phyloP scores from a whole-genome alignment of 1,284 basidiomycete genomes.

The Pseudozyma pruni region DNA sequence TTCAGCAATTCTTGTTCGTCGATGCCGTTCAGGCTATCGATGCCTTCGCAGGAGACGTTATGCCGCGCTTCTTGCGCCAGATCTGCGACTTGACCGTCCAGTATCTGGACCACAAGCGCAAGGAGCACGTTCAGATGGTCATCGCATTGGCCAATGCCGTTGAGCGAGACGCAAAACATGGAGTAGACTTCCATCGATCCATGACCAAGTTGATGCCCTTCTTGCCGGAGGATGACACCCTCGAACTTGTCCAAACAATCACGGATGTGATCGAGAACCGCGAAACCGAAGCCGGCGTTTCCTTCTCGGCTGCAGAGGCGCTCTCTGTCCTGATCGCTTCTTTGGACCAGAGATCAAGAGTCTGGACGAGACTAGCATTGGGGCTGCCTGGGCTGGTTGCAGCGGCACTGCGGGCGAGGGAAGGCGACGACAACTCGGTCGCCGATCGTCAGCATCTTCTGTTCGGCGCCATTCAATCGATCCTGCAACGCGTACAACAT shows the following conservation, averaged over 20 bases:
- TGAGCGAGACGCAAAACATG: neutral
- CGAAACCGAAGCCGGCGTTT: conserved; percentile 1
- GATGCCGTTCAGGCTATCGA: conserved; percentile 10
- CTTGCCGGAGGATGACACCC: conserved; percentile 5
- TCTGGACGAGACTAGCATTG: conserved; percentile 1
- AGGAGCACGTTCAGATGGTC: conserved; percentile 16
- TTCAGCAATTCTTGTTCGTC: conserved; percentile 19
- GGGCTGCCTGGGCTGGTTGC: conserved; percentile 6
- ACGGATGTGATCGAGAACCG: conserved; percentile 1
- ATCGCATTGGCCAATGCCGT: neutral
- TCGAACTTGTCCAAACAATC: conserved; percentile 4
- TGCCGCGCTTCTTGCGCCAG: conserved; percentile 1
- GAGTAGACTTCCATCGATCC: conserved; percentile 3
- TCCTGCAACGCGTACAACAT: conserved; percentile 10
- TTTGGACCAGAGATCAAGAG: neutral
- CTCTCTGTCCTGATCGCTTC: conserved; percentile 8
- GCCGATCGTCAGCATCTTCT: conserved; percentile 3
- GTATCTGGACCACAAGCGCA: conserved; percentile 24
- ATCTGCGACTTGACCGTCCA: conserved; percentile 17
- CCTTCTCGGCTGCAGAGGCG: conserved; percentile 10
- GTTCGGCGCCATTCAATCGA: conserved; percentile 12
- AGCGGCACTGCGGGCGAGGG: neutral
- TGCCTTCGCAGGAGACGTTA: neutral
- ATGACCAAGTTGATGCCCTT: conserved; percentile 22
- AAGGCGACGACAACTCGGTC: neutral